Evolutionary conservation across 768 basidiomycete species (phyloP).

Genomic region (Sporobolomyces pararoseus): DNA sequence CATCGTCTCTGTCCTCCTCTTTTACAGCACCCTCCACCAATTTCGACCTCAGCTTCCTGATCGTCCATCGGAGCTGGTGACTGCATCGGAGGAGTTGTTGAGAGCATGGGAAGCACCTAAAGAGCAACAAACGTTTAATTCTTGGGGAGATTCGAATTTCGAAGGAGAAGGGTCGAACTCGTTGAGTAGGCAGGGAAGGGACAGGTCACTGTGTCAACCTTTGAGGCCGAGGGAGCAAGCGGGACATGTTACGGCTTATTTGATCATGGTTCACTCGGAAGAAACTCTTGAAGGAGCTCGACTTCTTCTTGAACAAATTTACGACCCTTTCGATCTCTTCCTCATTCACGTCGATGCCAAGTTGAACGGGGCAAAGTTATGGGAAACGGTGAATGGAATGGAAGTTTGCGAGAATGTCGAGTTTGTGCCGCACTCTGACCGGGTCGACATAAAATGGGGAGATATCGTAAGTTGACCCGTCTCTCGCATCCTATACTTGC

Average conservation of each 20-base stretch:
- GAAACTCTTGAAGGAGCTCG: slow-evolving; percentile 7
- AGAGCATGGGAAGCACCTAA: not conserved
- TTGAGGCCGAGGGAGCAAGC: not conserved
- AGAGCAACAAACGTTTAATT: no score
- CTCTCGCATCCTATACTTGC: no score
- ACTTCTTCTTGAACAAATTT: slow-evolving; percentile 8
- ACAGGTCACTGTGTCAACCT: slow-evolving; percentile 5
- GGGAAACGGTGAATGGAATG: slow-evolving; percentile 1
- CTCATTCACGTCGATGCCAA: slow-evolving; percentile 3
- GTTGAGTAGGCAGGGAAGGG: no score
- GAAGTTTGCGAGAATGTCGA: slow-evolving; percentile 2
- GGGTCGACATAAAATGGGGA: not conserved
- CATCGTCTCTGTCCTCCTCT: slow-evolving; percentile 4
- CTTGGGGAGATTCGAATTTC: no score
- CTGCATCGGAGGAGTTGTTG: not conserved
- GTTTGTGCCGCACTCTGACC: not conserved
- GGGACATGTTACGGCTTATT: slow-evolving; percentile 5
- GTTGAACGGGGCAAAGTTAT: not conserved
- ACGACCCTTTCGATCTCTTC: slow-evolving; percentile 1
- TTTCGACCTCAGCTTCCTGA: not conserved
- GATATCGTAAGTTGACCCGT: slow-evolving; percentile 10
- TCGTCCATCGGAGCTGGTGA: not conserved
- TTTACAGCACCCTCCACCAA: not conserved
- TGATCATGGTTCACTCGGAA: slow-evolving; percentile 7
- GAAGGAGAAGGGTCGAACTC: no score